phyloP scores from a whole-genome alignment of 257 asterid genomes.

The Capsicum chinense region DNA sequence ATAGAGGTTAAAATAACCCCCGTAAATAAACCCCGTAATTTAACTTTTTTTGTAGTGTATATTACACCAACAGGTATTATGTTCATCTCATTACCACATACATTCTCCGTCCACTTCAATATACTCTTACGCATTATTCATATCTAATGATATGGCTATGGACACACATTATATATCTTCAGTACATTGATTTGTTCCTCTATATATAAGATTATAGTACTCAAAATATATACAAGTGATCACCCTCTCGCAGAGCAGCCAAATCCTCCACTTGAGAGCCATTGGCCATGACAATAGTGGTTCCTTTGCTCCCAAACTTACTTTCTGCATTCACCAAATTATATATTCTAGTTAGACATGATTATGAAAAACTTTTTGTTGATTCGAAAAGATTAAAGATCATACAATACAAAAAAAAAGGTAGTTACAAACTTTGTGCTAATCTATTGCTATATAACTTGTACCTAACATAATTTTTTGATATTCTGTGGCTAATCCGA shows the following conservation, averaged over 20 bases:
- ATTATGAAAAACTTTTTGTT: neutral
- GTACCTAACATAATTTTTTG: neutral
- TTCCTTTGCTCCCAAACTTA: conserved; percentile 73
- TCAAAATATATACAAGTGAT: conserved; percentile 74
- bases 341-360: neutral
- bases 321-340: conserved; percentile 60
- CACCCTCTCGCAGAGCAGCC: conserved; percentile 76
- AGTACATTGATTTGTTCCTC: neutral
- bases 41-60: no score
- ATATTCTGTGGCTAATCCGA: no score
- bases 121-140: neutral
- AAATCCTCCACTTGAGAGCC: conserved; percentile 90
- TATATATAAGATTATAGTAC: neutral
- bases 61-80: neutral
- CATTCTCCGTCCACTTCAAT: neutral
- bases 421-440: neutral
- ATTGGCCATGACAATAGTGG: conserved; percentile 62
- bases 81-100: neutral
- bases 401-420: no score
- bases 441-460: neutral
- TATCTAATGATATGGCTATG: neutral
- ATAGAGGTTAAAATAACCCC: no score
- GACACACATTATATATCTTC: neutral
- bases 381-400: no score
- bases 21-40: no score